Percentiles rank a stretch among this genome's conserved stretches.
Evolutionary conservation across 768 basidiomycete genomes (phyloP).

Genomic region (Naganishia vaughanmartiniae): DNA sequence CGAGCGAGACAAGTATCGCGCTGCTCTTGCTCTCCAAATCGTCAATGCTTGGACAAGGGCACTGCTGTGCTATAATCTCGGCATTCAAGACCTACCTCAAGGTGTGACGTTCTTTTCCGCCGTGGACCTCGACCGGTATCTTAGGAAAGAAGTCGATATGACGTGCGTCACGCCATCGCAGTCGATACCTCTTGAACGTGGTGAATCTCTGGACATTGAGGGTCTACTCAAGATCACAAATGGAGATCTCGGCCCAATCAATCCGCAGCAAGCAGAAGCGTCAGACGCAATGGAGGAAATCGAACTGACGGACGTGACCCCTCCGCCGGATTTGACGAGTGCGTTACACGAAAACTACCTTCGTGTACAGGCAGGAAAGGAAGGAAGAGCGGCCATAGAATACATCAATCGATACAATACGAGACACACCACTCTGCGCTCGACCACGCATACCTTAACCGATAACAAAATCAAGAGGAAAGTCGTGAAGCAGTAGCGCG

Average conservation of each 20-base stretch:
- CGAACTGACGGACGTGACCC: not conserved
- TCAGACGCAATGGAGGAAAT: not conserved
- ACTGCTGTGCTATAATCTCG: slow-evolving; percentile 84
- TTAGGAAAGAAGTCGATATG: slow-evolving; percentile 96
- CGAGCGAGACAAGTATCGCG: slow-evolving; percentile 85
- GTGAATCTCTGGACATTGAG: slow-evolving; percentile 77
- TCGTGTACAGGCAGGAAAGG: slow-evolving; percentile 10
- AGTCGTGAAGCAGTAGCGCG: no score
- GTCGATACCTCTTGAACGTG: slow-evolving; percentile 72
- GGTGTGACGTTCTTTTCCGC: slow-evolving; percentile 96
- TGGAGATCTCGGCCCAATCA: slow-evolving; percentile 53
- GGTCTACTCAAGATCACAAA: slow-evolving; percentile 66
- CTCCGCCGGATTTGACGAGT: slow-evolving; percentile 10
- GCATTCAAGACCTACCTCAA: slow-evolving; percentile 93
- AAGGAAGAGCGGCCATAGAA: slow-evolving; percentile 1
- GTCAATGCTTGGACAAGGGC: slow-evolving; percentile 93
- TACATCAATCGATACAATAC: slow-evolving; percentile 12
- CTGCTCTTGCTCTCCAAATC: slow-evolving; percentile 85
- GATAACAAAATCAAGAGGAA: no score
- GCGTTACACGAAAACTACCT: slow-evolving; percentile 8
- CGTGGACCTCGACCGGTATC: slow-evolving; percentile 83
- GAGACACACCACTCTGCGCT: not conserved
- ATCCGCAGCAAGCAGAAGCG: not conserved
- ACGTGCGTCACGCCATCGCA: slow-evolving; percentile 92
- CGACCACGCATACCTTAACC: not conserved